Evolutionary conservation across 176 grass and related monocot genomes (phyloP), one percentile per base, ranked within the genome.

Genomic region (Metroxylon sagu): DNA sequence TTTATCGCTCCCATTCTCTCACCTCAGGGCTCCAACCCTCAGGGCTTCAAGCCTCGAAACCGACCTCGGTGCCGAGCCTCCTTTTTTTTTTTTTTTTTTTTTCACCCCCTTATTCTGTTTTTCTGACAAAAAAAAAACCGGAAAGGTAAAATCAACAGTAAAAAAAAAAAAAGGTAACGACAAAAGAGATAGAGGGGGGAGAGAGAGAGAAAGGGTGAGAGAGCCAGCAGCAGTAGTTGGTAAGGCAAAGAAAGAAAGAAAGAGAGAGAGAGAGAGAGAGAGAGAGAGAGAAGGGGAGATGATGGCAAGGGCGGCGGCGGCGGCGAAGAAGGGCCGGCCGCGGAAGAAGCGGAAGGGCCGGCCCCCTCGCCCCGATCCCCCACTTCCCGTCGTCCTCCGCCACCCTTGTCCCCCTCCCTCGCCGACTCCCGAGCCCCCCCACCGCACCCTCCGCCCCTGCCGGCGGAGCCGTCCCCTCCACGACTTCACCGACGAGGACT

Each of bases 271-370:
- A 21, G 25, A 59, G 16, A 82, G 49, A 71, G 53, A 65, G 58
- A 69, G 7, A 49, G 54, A 67, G 16, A 62, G 2, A 56, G 15
- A 74, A 55, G 31, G 75, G 75, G 72, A 73, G 56, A 82, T 76
- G 73, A 86, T 69, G 75, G 65, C 57, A 81, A 69, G 68, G 81
- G 60, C 74, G 67, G 62, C 77, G 69, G 78, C 78, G 35, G 7
- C 1, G 35, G 12, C 8, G 87, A 62, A 60, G 70, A 62, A 25
- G 48, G 68, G 56, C 56, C 68, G 68, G 23, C 65, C 52, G 52
- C 26, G 75, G 65, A 88, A 74, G 85, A 51, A 30, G 74, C 65
- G n/a, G 52, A 52, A 55, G 6, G 65, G 28, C 27, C 6, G 35
- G 35, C 35, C 35, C 8, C 35, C 35, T 43, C 12, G 35, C 7